Base-by-base conservation (phyloP, 2,329 filamentous ascomycete genomes). In the Xylariaceae sp. region DNA sequence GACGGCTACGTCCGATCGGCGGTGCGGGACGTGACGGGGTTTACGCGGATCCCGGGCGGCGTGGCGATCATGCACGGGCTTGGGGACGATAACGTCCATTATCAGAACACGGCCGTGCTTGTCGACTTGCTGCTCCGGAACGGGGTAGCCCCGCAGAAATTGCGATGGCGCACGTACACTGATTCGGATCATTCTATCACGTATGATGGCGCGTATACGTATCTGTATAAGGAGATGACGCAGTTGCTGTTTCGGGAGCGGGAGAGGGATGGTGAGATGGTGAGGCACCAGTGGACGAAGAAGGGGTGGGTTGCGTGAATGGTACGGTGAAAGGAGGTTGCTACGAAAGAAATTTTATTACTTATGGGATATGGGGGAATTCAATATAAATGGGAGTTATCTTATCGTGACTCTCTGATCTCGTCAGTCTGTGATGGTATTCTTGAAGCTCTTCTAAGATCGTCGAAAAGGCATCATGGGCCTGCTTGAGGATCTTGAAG, bases 21-120 rank as follows among this genome's bases (percentile, higher is more conserved):
- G 89, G 1, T 78, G 80, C 59, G 77, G 83, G 2, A 13, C 37
- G 11, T 42, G 11, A 71, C 77, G 0, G 75, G 87, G 0, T 89
- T 89, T 77, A 82, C 83, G 73, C 81, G 81, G 55, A 77, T 87
- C 7, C 75, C 75, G 0, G 87, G 87, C 2, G 79, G 81, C 1
- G 83, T 88, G 62, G 74, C 84, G 4, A 77, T 89, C 49, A 79
- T 86, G 61, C 87, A 89, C 67, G 87, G 86, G 0, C 83, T 83
- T 0, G 86, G 85, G 0, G 87, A 89, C 63, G 87, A 89, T 65
- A 89, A 89, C 55, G 87, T 89, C 11, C 87, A 89, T 67, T 88
- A 87, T 69, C 86, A 89, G 73, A 83, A 89, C 62, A 67, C 81
- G 0, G 86, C 85, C 0, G 84, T 81, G 0, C 71, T 89, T 39